Evolutionary conservation across 257 asterid species (phyloP), one percentile per base, ranked within the genome.

Genomic region (Solanum rostratum): DNA sequence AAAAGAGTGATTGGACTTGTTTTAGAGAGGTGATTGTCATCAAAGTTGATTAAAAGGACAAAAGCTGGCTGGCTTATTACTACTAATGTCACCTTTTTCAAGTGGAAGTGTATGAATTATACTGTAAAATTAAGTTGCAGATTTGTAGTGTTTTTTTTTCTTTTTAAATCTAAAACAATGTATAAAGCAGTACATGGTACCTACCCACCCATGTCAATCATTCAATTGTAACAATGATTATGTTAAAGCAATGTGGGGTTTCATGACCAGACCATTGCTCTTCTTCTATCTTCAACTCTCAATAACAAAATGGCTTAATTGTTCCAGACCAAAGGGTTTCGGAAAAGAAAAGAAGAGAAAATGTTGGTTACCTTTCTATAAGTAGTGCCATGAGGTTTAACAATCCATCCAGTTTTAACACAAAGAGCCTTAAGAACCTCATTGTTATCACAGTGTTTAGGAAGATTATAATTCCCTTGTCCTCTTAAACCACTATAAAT

Each of bases 401-500:
- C 99, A 84, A 92, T 66, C 99, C 99, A 97, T 27, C 99, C 99
- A 66, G 98, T 98, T 82, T 97, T 98, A 84, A 92, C 84, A 85
- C 99, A 97, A 33, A 95, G 99, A 84, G 98, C 99, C 87, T 95
- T 97, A 84, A 95, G 85, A 78, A 97, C 99, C 86, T 97, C 99
- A 86, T 97, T 97, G 55, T 95, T 97, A 59, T 97, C 99, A 73
- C 96, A 97, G 86, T 97, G 99, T 68, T 95, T 97, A 2, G 99
- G 99, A 10, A 97, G 90, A 90, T 95, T 87, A 84, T 92, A 97
- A 84, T 97, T 93, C 84, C 99, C 99, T 86, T 94, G 99, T 11
- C 99, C 99, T 84, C 99, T 91, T 24, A 97, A 81, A 3, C 99
- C 99, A 0, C 97, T 19, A 74, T 95, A 97, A 86, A 97, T 91